Percentiles rank a stretch among this genome's conserved stretches.
Conservation (phyloP, 2,329 filamentous ascomycete genomes). For the Dothiorella sarmentorum region DNA sequence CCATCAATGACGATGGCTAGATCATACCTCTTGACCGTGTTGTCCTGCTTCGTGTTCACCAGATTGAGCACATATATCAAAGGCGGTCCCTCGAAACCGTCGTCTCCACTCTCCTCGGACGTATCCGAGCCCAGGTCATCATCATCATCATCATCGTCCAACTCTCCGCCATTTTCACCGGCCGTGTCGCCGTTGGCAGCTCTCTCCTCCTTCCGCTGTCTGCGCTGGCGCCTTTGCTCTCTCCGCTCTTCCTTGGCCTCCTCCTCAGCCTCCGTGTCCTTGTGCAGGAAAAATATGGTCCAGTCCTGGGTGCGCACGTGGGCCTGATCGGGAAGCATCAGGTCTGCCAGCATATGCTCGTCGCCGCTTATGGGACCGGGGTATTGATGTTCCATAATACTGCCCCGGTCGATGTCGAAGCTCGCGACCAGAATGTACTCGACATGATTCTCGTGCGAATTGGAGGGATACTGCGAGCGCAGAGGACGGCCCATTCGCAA, state of each 20-base stretch:
- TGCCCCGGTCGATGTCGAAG: constrained; percentile 93
- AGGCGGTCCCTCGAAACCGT: constrained; percentile 74
- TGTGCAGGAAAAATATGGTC: constrained; percentile 99
- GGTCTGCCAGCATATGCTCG: constrained; percentile 95
- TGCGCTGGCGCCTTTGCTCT: constrained; percentile 54
- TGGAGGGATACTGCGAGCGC: constrained; percentile 48
- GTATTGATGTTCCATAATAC: constrained; percentile 98
- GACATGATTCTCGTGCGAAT: constrained; percentile 75
- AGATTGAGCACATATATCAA: constrained; percentile 95
- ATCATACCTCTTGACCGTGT: constrained; percentile 68
- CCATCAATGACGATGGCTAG: constrained; percentile 19
- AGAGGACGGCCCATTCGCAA: constrained; percentile 28
- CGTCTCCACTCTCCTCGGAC: constrained; percentile 50
- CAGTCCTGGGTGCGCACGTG: constrained; percentile 94
- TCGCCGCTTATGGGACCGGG: constrained; percentile 92
- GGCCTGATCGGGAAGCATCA: constrained; percentile 97
- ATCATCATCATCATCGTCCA: constrained; percentile 48
- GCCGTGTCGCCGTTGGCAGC: constrained; percentile 40
- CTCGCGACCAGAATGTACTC: constrained; percentile 97
- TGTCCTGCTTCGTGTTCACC: constrained; percentile 97
- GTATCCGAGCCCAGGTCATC: constrained; percentile 51
- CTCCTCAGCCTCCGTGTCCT: constrained; percentile 83
- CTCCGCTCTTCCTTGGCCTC: constrained; percentile 59
- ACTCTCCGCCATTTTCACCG: constrained; percentile 43
- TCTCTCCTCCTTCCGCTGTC: constrained; percentile 43